phyloP scores from a whole-genome alignment of 1,284 basidiomycete genomes.

The Ganoderma lucidum region DNA sequence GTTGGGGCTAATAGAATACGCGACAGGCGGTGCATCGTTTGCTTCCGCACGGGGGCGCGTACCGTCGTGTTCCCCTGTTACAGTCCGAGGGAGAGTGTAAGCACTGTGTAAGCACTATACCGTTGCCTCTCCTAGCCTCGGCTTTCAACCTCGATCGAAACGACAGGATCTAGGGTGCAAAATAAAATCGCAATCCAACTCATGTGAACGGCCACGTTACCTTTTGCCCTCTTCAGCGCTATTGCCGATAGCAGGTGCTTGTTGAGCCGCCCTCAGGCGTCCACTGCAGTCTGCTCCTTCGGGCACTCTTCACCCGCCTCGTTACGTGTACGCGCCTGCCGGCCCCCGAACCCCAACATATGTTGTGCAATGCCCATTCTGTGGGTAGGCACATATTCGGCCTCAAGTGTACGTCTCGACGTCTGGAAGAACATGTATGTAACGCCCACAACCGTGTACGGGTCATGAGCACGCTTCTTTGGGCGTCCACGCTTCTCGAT shows the following conservation, averaged over 20 bases:
- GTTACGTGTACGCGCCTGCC: slow-evolving; percentile 5
- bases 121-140: no score
- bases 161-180: not conserved
- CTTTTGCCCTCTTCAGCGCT: not conserved
- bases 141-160: no score
- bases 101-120: no score
- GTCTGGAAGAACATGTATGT: not conserved
- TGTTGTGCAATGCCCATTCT: not conserved
- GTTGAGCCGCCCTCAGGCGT: not conserved
- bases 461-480: not conserved
- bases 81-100: not conserved
- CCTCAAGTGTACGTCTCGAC: not conserved
- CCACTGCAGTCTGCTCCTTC: not conserved
- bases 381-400: not conserved
- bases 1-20: no score
- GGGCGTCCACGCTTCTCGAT: not conserved
- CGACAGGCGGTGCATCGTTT: not conserved
- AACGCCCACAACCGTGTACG: not conserved
- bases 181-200: not conserved
- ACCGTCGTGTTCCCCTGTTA: not conserved
- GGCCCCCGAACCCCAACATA: slow-evolving; percentile 2
- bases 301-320: not conserved
- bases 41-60: not conserved
- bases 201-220: not conserved
- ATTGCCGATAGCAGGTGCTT: not conserved